Percentiles rank a stretch among this genome's conserved stretches.
Evolutionary conservation across 140 eudicot species (phyloP).

Genomic region (Senecio squalidus): DNA sequence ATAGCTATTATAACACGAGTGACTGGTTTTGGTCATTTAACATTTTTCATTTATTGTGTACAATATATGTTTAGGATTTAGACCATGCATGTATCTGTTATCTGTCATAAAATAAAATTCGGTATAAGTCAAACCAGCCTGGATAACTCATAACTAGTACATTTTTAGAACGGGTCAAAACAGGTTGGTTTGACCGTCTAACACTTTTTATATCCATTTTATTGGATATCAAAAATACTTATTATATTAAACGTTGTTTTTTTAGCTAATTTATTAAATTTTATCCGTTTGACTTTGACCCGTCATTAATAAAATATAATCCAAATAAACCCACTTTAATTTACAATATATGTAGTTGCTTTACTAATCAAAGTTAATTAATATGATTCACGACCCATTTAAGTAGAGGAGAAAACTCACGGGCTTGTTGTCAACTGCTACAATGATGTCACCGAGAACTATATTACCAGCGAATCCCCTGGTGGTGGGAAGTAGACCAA

Average conservation of each 20-base stretch:
- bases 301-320: not conserved
- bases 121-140: not conserved
- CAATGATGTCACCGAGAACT: conserved; percentile 77
- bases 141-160: not conserved
- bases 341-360: not conserved
- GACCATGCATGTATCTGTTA: not conserved
- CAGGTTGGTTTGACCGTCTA: not conserved
- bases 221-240: not conserved
- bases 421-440: conserved; percentile 71
- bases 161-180: not conserved
- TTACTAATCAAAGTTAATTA: not conserved
- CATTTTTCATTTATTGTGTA: not conserved
- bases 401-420: conserved; percentile 42
- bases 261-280: not conserved
- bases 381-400: not conserved
- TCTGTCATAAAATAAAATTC: not conserved
- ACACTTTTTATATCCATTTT: not conserved
- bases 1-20: not conserved
- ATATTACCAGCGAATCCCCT: conserved; percentile 97
- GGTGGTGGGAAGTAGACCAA: conserved; percentile 77
- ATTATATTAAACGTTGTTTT: not conserved
- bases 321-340: not conserved
- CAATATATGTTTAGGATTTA: not conserved
- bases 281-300: not conserved
- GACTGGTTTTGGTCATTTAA: not conserved